Conservation (phyloP, 306 rosid genomes). For the Benincasa hispida region DNA sequence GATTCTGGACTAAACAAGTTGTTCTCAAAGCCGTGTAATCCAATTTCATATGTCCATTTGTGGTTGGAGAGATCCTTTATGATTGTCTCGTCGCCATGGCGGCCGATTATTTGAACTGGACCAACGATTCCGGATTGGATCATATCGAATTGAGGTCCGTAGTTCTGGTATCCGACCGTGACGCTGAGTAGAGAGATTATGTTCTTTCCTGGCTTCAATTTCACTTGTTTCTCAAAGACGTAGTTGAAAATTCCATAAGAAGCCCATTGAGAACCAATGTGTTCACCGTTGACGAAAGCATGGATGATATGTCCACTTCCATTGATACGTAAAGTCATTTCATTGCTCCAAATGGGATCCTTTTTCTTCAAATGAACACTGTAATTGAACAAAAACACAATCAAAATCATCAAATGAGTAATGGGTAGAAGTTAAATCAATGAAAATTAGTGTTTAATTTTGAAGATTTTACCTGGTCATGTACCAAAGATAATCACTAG, state of each 20-base stretch:
- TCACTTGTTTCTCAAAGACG: slow-evolving; percentile 19
- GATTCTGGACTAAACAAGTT: slow-evolving; percentile 14
- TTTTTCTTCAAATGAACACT: slow-evolving; percentile 19
- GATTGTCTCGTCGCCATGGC: slow-evolving; percentile 29
- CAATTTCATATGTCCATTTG: slow-evolving; percentile 36
- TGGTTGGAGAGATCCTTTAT: slow-evolving; percentile 25
- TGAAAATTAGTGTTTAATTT: not conserved
- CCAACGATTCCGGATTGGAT: slow-evolving; percentile 28
- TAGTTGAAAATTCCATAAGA: slow-evolving; percentile 16
- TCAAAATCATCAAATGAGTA: not conserved
- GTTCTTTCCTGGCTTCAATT: slow-evolving; percentile 29
- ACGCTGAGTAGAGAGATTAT: slow-evolving; percentile 33
- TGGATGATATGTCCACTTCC: slow-evolving; percentile 37
- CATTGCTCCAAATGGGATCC: slow-evolving; percentile 33
- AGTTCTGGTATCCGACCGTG: slow-evolving; percentile 37
- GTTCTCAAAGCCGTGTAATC: slow-evolving; percentile 26
- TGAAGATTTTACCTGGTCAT: slow-evolving; percentile 28
- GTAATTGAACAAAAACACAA: not conserved
- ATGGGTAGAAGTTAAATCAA: not conserved
- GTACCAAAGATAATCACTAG: slow-evolving; percentile 50
- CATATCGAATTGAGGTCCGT: slow-evolving; percentile 24
- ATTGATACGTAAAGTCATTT: slow-evolving; percentile 25
- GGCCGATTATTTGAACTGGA: slow-evolving; percentile 21
- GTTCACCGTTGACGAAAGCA: slow-evolving; percentile 33
- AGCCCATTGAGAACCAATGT: slow-evolving; percentile 33